Evolutionary conservation across 805 yeast genomes (phyloP), one percentile per base, ranked within the genome.

Genomic region (Cyberlindnera xylosilytica): DNA sequence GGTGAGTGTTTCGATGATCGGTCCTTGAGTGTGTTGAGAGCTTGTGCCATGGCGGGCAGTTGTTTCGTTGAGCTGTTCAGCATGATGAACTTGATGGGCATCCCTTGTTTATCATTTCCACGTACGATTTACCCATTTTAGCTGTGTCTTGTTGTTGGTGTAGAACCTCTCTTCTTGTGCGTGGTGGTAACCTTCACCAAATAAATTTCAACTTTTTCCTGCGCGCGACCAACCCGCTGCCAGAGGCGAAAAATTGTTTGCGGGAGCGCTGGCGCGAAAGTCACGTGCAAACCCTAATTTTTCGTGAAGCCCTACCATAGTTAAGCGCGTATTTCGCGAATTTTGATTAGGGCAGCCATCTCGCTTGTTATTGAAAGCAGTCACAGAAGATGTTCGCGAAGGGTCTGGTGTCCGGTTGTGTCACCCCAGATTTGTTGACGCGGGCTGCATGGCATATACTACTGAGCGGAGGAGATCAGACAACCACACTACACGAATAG

Each of bases 171-270:
- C 9, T 13, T 29, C 20, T 29, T 29, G 19, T 15, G 19, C 32
- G 32, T 29, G 32, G 19, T n/a, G 19, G 32, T 6, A 29, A 29
- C 32, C 30, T 27, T 27, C 30, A 27, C 9, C 32, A 29, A 16
- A 29, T 29, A 29, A 29, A 29, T 29, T 29, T 29, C 32, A 29
- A 17, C 32, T 29, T 29, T 29, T 29, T 29, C 32, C 32, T 29
- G 20, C 32, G 32, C 32, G 32, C 32, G 9, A 17, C 18, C 32
- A 29, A 29, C 32, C 6, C 19, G 8, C 32, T 6, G 19, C 32
- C 13, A 26, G 29, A 18, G 18, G 19, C 19, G 32, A 29, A 29
- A 29, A 29, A 29, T 15, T 29, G 32, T 29, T 29, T 29, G 32
- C 16, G 32, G 11, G 30, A 22, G 10, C 12, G 19, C 32, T 18